Percentiles rank a stretch among this genome's conserved stretches.
Conservation (phyloP, 495 filamentous ascomycete genomes). For the Halenospora varia region DNA sequence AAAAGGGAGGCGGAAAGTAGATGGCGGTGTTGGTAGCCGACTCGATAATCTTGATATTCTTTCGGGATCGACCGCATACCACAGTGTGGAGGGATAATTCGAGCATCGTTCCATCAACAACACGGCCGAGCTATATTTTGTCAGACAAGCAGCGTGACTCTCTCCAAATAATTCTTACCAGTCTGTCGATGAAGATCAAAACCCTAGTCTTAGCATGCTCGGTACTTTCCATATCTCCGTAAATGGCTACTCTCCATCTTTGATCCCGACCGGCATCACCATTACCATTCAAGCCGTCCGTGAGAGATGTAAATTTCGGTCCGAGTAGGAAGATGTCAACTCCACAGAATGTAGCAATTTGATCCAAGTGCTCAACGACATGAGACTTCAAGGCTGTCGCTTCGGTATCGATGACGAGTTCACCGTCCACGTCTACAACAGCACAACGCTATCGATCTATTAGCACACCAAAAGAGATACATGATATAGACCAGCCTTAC, state of each 20-base stretch:
- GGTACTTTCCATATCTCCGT: conserved; percentile 89
- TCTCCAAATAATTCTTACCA: conserved; percentile 56
- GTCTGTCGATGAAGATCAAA: conserved; percentile 94
- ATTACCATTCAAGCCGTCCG: conserved; percentile 59
- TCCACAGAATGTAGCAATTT: conserved; percentile 77
- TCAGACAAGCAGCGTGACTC: conserved; percentile 6
- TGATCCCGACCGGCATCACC: conserved; percentile 63
- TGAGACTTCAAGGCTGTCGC: conserved; percentile 56
- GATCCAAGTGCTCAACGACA: conserved; percentile 80
- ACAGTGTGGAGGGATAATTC: conserved; percentile 86
- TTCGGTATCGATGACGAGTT: conserved; percentile 75
- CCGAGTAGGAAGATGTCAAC: conserved; percentile 94
- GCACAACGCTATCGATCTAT: conserved; percentile 67
- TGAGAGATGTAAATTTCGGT: conserved; percentile 61
- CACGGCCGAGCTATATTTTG: conserved; percentile 67
- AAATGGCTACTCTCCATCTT: conserved; percentile 86
- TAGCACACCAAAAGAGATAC: conserved; percentile 1
- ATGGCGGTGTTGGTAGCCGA: conserved; percentile 91
- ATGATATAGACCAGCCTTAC: conserved; percentile 58
- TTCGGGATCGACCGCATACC: conserved; percentile 84
- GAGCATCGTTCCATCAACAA: conserved; percentile 75
- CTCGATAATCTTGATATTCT: conserved; percentile 96
- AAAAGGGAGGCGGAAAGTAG: conserved; percentile 94
- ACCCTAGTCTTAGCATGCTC: conserved; percentile 96
- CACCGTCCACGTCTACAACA: conserved; percentile 85